Evolutionary conservation across 2,329 filamentous ascomycete genomes (phyloP).

Genomic region (Cladosporium phlei): DNA sequence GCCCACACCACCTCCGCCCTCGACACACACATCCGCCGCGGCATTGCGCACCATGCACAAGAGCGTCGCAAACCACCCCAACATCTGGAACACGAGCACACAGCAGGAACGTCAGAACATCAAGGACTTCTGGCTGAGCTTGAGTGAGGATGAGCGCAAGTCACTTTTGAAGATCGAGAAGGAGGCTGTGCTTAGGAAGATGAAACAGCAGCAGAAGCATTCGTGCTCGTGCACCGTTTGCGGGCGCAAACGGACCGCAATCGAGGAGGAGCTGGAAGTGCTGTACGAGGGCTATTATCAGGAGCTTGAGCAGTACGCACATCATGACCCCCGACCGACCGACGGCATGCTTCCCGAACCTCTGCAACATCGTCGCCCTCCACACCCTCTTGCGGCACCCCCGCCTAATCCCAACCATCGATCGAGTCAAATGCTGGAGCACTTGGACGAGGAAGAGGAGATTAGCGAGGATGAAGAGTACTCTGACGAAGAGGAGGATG

Average conservation of each 20-base stretch:
- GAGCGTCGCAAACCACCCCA: constrained; percentile 52
- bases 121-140: constrained; percentile 93
- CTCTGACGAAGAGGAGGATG: constrained; percentile 57
- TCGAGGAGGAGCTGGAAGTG: constrained; percentile 95
- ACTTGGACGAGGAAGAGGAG: constrained; percentile 57
- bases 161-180: constrained; percentile 97
- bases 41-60: constrained; percentile 18
- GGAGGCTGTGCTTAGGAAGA: constrained; percentile 94
- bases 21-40: constrained; percentile 14
- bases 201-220: constrained; percentile 99
- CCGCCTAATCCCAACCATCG: constrained; percentile 55
- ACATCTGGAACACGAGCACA: constrained; percentile 96
- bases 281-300: constrained; percentile 98
- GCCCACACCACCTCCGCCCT: constrained; percentile 19
- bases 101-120: constrained; percentile 94
- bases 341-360: constrained; percentile 61
- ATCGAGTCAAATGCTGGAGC: constrained; percentile 67
- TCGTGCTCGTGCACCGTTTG: constrained; percentile 98
- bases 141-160: constrained; percentile 91
- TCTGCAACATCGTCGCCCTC: constrained; percentile 37
- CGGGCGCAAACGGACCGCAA: constrained; percentile 90
- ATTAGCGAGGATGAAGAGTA: constrained; percentile 59
- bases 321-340: constrained; percentile 64
- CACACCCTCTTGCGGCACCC: constrained; percentile 28
- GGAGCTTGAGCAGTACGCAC: constrained; percentile 94